Conservation (phyloP, 192 early-diverging fungal species). For the Backusella mclennaniae region DNA sequence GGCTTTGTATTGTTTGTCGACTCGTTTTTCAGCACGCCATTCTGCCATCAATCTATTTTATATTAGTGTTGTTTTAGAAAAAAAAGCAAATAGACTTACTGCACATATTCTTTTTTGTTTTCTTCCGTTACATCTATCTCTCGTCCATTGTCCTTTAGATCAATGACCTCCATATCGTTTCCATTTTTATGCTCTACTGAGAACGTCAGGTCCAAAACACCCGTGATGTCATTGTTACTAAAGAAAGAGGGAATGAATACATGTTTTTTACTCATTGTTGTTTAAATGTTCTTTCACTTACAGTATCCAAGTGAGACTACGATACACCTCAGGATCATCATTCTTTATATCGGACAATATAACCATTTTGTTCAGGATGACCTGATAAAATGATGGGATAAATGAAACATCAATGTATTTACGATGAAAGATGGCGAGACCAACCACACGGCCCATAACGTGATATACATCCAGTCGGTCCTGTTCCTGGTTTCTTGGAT, state of each 20-base stretch:
- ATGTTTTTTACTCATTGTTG: neutral
- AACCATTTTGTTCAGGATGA: slow-evolving; percentile 89
- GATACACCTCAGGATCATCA: slow-evolving; percentile 89
- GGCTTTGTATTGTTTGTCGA: slow-evolving; percentile 94
- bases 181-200: slow-evolving; percentile 90
- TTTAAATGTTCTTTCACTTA: slow-evolving; percentile 30
- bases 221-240: slow-evolving; percentile 86
- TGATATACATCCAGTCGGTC: slow-evolving; percentile 97
- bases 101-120: slow-evolving; percentile 95
- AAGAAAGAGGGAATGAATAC: neutral
- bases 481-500: slow-evolving; percentile 82
- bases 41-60: slow-evolving; percentile 42
- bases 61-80: neutral
- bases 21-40: slow-evolving; percentile 85
- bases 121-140: slow-evolving; percentile 91
- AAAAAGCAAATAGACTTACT: slow-evolving; percentile 39
- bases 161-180: slow-evolving; percentile 83
- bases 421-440: slow-evolving; percentile 95
- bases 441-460: slow-evolving; percentile 96
- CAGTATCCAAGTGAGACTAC: slow-evolving; percentile 92
- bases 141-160: slow-evolving; percentile 83
- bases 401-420: slow-evolving; percentile 96
- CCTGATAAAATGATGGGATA: slow-evolving; percentile 94
- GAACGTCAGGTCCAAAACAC: slow-evolving; percentile 84
- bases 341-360: slow-evolving; percentile 90